phyloP scores from a whole-genome alignment of 352 stramenopile species.

The Phytophthora uliginosa region DNA sequence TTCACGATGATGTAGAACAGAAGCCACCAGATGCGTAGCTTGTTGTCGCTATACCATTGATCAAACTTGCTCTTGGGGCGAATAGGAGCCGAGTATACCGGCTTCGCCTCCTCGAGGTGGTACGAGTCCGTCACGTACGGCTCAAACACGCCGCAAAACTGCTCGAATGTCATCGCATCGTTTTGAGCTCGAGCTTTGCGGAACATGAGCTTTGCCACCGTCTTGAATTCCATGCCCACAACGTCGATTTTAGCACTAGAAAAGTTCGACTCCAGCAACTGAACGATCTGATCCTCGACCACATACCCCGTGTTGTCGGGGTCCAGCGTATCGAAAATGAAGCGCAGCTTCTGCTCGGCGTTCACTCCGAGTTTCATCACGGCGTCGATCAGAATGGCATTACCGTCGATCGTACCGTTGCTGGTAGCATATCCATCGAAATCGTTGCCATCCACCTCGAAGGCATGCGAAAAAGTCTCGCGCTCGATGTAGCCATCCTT shows the following conservation, averaged over 20 bases:
- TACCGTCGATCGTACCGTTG: conserved; percentile 67
- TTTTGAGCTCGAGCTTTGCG: conserved; percentile 59
- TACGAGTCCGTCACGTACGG: conserved; percentile 69
- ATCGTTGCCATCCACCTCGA: conserved; percentile 64
- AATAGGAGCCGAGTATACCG: conserved; percentile 35
- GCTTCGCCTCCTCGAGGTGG: conserved; percentile 46
- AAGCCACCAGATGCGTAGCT: conserved; percentile 82
- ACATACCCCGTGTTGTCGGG: conserved; percentile 53
- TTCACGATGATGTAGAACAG: conserved; percentile 73
- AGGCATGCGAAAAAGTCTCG: conserved; percentile 74
- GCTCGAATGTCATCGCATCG: conserved; percentile 65
- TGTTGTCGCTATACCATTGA: conserved; percentile 71
- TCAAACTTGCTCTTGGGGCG: conserved; percentile 56
- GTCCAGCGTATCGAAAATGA: conserved; percentile 86
- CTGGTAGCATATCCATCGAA: conserved; percentile 60
- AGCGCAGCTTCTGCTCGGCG: conserved; percentile 73
- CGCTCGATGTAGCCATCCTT: conserved; percentile 72
- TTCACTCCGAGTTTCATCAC: conserved; percentile 75
- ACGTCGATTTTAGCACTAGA: conserved; percentile 76
- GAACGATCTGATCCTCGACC: conserved; percentile 60
- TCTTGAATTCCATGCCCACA: conserved; percentile 69
- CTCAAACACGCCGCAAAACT: conserved; percentile 72
- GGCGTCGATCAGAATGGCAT: conserved; percentile 77
- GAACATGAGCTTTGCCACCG: conserved; percentile 75
- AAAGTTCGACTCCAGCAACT: conserved; percentile 76